Base-by-base conservation (phyloP, 495 filamentous ascomycete genomes). In the Aspergillus incahuasiensis region DNA sequence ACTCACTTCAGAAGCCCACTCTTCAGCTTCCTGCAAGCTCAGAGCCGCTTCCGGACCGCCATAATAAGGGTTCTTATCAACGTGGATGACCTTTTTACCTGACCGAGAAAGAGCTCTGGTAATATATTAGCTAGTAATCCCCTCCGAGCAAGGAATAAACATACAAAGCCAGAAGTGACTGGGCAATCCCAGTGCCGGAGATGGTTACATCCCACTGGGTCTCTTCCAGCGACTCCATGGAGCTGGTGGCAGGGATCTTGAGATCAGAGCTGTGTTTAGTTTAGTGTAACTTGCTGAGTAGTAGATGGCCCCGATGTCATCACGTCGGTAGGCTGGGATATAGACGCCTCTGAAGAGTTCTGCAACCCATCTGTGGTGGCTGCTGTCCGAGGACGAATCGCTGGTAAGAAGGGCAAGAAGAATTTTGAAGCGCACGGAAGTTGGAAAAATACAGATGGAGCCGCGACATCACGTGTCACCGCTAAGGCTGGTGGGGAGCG, bases 121-220 rank as follows among this genome's bases (percentile, higher is more conserved):
- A 20, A 19, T 0, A 40, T 6, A 67, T 65, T 64, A 74, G 64
- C 72, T 81, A 84, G 65, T 62, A 80, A 86, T 79, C 85, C 80
- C 21, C 53, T 43, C 59, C 64, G 65, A 39, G 57, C 42, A 53
- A 25, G 59, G 62, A 52, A 50, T 41, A 46, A 72, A 76, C 88
- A 79, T 82, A 98, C 94, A 96, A 77, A 58, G 94, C 92, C 59
- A 98, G 82, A 51, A 98, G 85, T 42, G 92, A 97, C 69, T 96
- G 89, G 61, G 85, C 80, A 59, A 97, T 69, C 46, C 91, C 94
- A 48, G 94, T 98, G 59, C 95, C 95, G 57, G 83, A 81, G 58
- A 98, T 90, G 54, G 94, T 77, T 62, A 95, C 85, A 75, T 98
- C 94, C 95, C 95, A 98, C 44, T 79, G 74, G 28, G 89, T 90